A percentile compares a stretch with the other conserved stretches of the same genome.
These are phyloP conservation scores for Saccharomycopsis sp. DNA, from an alignment of 805 yeast genomes.

Conservation along the genomic window DNA sequence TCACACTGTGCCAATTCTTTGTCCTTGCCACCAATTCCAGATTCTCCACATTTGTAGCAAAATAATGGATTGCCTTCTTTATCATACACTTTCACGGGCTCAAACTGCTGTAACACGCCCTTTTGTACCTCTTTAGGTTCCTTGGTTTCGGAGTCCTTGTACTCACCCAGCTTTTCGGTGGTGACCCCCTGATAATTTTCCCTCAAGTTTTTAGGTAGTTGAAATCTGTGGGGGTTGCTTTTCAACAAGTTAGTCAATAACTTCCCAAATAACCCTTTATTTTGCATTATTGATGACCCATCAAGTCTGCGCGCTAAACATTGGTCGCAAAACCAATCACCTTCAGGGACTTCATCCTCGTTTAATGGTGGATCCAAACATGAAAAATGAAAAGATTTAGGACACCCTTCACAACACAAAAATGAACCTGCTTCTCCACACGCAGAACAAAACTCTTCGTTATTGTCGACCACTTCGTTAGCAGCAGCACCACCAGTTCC, in stretches of 20 bases:
- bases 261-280: constrained; percentile 40
- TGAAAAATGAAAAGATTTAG: constrained; percentile 81
- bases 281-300: constrained; percentile 29
- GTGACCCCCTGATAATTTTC: constrained; percentile 66
- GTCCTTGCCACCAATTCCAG: constrained; percentile 41
- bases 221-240: constrained; percentile 57
- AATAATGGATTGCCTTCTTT: constrained; percentile 57
- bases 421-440: constrained; percentile 88
- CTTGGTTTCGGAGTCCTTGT: constrained; percentile 51
- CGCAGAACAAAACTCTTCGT: constrained; percentile 85
- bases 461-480: constrained; percentile 28
- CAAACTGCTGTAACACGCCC: constrained; percentile 42
- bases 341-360: constrained; percentile 68
- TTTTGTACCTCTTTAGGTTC: constrained; percentile 35
- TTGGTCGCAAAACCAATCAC: constrained; percentile 80
- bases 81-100: constrained; percentile 57
- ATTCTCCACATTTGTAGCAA: constrained; percentile 69
- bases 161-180: constrained; percentile 63
- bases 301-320: constrained; percentile 33
- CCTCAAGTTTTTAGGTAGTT: constrained; percentile 58
- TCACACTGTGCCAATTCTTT: constrained; percentile 63
- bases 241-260: constrained; percentile 49
- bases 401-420: constrained; percentile 90
- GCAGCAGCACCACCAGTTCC: background rate
- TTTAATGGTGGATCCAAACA: constrained; percentile 88